Conservation (phyloP, 139 green algal genomes). For the Micractinium sp. region DNA sequence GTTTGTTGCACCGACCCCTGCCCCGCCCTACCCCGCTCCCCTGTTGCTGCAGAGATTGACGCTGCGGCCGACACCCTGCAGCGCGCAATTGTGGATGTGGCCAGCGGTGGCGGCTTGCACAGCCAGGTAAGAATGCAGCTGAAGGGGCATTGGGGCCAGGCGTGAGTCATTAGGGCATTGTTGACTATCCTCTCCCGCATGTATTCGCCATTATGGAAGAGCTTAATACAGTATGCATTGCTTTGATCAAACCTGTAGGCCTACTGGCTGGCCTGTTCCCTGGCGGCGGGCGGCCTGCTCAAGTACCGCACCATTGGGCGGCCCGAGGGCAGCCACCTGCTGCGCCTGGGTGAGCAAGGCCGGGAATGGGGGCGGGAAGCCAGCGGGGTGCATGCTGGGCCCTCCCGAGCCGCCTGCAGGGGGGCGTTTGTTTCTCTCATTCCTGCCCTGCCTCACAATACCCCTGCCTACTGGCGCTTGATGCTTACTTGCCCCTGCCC, state of each 20-base stretch:
- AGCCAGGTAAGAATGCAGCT: slow-evolving; percentile 15
- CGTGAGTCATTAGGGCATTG: neutral
- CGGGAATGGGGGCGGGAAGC: neutral
- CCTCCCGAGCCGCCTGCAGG: too few species aligned
- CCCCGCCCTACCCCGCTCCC: neutral
- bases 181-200: neutral
- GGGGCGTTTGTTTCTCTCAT: neutral
- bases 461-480: neutral
- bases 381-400: too few species aligned
- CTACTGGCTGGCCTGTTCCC: slow-evolving; percentile 60
- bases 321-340: slow-evolving; percentile 45
- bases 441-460: neutral
- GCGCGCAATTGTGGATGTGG: slow-evolving; percentile 44
- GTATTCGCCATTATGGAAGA: neutral
- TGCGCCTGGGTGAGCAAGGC: slow-evolving; percentile 35
- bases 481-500: neutral
- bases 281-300: slow-evolving; percentile 56
- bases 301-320: slow-evolving; percentile 55
- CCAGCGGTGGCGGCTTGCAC: slow-evolving; percentile 42
- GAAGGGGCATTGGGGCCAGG: neutral
- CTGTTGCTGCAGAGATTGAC: slow-evolving; percentile 12
- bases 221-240: neutral
- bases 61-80: slow-evolving; percentile 25
- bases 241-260: slow-evolving; percentile 24
- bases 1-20: too few species aligned